These are phyloP conservation scores for Oryza nivara DNA, from an alignment of 176 grass and related monocot species.

Conservation along the genomic window DNA sequence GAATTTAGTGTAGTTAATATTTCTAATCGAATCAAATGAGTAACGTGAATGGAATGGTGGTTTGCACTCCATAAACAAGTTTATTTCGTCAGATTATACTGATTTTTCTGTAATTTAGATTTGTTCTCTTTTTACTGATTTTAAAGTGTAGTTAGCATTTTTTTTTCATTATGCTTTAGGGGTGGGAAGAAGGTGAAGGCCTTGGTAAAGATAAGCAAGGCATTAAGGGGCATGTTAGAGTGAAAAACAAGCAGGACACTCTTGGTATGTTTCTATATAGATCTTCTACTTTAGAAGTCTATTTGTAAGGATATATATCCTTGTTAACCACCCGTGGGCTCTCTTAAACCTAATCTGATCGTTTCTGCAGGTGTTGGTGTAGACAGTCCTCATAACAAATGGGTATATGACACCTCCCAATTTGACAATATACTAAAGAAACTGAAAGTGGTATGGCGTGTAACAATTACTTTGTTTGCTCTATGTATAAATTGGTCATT, in stretches of 20 bases:
- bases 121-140: background rate
- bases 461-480: conserved; percentile 21
- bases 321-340: background rate
- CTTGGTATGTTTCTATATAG: conserved; percentile 44
- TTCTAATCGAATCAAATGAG: background rate
- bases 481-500: background rate
- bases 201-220: conserved; percentile 99
- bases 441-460: conserved; percentile 75
- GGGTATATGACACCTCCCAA: conserved; percentile 87
- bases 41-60: background rate
- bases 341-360: background rate
- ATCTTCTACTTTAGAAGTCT: background rate
- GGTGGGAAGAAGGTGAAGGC: conserved; percentile 99
- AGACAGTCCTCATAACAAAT: conserved; percentile 78
- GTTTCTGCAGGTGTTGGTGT: conserved; percentile 72
- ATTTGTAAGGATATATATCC: background rate
- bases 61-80: background rate
- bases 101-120: background rate
- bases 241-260: conserved; percentile 96
- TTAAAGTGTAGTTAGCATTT: conserved; percentile 1
- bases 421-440: conserved; percentile 97
- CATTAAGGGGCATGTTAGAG: conserved; percentile 87
- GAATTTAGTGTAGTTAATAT: background rate
- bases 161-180: conserved; percentile 36
- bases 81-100: background rate